These are phyloP conservation scores for Sporothrix brasiliensis DNA, from an alignment of 2,329 filamentous ascomycete genomes.

Conservation along the genomic window DNA sequence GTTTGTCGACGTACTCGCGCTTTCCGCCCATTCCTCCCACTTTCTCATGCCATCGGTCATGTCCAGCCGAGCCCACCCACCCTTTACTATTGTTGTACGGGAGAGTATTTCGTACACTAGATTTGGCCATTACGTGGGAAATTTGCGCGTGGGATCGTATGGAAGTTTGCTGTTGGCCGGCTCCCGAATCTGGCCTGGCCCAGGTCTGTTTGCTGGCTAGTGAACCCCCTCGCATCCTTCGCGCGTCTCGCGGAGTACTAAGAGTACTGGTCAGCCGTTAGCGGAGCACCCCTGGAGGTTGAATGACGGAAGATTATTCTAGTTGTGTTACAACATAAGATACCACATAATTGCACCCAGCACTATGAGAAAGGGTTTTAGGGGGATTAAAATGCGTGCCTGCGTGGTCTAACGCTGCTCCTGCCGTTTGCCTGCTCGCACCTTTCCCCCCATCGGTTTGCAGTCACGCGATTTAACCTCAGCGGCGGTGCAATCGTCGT, in stretches of 20 bases:
- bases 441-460: neutral
- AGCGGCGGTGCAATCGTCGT: constrained; percentile 35
- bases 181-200: constrained; percentile 18
- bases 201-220: neutral
- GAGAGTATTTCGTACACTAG: neutral
- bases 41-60: constrained; percentile 14
- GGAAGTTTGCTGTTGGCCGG: constrained; percentile 3
- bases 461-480: constrained; percentile 37
- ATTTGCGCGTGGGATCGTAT: neutral
- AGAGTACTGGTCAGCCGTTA: neutral
- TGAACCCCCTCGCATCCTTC: neutral
- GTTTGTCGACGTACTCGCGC: neutral
- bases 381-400: neutral
- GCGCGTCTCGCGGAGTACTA: constrained; percentile 21
- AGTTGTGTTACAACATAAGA: neutral
- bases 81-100: neutral
- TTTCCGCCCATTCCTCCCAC: neutral
- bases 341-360: too few species aligned
- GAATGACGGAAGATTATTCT: neutral
- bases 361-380: too few species aligned
- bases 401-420: neutral
- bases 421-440: neutral
- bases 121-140: neutral
- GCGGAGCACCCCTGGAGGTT: constrained; percentile 2
- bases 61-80: constrained; percentile 1